Base-by-base conservation (phyloP, 2,329 filamentous ascomycete species). In the Zymoseptoria brevis region DNA sequence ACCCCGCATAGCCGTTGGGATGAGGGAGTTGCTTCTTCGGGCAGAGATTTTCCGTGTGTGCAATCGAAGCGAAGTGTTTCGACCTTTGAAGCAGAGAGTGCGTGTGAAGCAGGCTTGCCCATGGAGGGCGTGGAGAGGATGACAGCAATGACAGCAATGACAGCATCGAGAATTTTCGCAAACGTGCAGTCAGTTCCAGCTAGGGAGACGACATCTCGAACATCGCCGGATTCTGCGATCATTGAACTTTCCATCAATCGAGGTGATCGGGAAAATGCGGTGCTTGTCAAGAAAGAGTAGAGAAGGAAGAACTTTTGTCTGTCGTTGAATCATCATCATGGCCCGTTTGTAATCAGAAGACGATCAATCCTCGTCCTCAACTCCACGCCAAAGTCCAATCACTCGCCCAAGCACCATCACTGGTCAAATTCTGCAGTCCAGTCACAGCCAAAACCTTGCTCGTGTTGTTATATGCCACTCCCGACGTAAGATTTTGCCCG, bases 361-460 rank as follows among this genome's bases (percentile, higher is more conserved):
- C 4, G 35, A 41, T 45, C 35, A 6, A 41, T 22, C 16, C n/a
- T 56, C 41, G n/a, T 19, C 21, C 50, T 65, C 55, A 69, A 21
- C 60, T 60, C 83, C 83, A 87, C 54, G 72, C 78, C 66, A 87
- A 67, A 8, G 76, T 76, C 85, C 84, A 87, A 62, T 81, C 76
- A 21, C 70, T 64, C 26, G 68, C 73, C 81, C 83, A 89, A 16
- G 83, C 83, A 4, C 84, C 84, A 2, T 68, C 62, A 0, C 67
- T 62, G 0, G 83, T 86, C 30, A 75, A 58, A 24, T 72, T 71
- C 54, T 79, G 70, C 64, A 88, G 69, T 1, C 77, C 79, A 19
- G 74, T 76, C 19, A 88, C 70, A 54, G 70, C 75, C 59, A 88
- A 68, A 1, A 80, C 75, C 52, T 79, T 75, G 21, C 74, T 79